Conservation (phyloP, 257 asterid species). For the Paulownia fortunei region DNA sequence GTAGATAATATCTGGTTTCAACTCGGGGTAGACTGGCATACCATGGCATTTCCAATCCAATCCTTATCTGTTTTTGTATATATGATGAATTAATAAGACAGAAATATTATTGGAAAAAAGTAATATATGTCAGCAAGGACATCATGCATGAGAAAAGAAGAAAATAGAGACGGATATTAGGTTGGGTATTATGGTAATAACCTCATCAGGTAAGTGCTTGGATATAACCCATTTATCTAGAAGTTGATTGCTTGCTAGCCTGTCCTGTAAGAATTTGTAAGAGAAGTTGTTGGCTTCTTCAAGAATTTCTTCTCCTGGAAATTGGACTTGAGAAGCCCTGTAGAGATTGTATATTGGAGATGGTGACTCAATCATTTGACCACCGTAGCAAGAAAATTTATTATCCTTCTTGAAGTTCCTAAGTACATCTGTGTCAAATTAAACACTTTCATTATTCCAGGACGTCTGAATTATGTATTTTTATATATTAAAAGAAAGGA, state of each 20-base stretch:
- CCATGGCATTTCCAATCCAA: constrained; percentile 37
- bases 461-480: neutral
- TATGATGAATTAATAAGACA: neutral
- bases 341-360: too few species aligned
- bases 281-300: constrained; percentile 42
- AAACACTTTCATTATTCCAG: too few species aligned
- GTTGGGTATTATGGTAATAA: too few species aligned
- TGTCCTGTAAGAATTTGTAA: constrained; percentile 26
- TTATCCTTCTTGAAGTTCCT: constrained; percentile 37
- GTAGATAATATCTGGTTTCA: constrained; percentile 30
- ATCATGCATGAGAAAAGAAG: too few species aligned
- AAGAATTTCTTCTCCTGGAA: constrained; percentile 47
- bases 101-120: too few species aligned
- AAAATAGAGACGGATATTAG: too few species aligned
- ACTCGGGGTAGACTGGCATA: constrained; percentile 38
- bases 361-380: constrained; percentile 41
- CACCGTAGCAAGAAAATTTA: constrained; percentile 38
- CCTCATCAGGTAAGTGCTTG: too few species aligned
- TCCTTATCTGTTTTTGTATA: neutral
- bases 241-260: too few species aligned
- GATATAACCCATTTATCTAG: too few species aligned
- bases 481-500: too few species aligned
- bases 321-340: constrained; percentile 38
- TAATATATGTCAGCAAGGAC: too few species aligned
- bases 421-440: constrained; percentile 38